Conservation (phyloP, 202 grass and related monocot genomes). For the Elaeis oleifera region DNA sequence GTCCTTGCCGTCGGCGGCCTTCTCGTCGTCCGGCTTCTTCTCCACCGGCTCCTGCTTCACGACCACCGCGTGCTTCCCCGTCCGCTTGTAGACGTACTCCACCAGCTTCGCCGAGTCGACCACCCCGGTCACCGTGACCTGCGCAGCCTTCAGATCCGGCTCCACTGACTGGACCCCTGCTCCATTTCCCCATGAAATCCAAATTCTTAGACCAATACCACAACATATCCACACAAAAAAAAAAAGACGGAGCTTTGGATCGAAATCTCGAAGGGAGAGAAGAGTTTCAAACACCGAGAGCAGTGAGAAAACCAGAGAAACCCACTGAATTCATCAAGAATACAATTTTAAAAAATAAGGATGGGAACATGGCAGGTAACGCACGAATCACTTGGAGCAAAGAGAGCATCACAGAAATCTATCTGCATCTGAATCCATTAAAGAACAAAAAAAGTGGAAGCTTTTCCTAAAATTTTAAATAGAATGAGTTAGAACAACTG, state of each 20-base stretch:
- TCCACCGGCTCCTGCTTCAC: conserved; percentile 39
- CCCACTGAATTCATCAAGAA: no score
- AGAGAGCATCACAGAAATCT: no score
- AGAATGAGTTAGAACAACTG: no score
- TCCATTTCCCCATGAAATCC: not conserved
- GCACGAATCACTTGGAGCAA: no score
- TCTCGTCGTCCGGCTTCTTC: conserved; percentile 11
- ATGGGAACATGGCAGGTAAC: no score
- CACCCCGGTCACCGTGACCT: conserved; percentile 59
- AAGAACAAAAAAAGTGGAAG: no score
- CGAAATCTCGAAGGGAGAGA: not conserved
- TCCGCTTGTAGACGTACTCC: conserved; percentile 68
- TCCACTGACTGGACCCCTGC: conserved; percentile 63
- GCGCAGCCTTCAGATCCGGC: conserved; percentile 55
- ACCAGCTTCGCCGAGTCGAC: conserved; percentile 49
- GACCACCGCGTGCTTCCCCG: conserved; percentile 45
- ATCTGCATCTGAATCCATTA: no score
- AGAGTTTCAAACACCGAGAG: no score
- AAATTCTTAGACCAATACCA: no score
- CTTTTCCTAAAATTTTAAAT: no score
- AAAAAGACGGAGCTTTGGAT: not conserved
- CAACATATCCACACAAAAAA: not conserved
- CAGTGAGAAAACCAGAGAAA: no score
- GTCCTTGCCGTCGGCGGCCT: conserved; percentile 1
- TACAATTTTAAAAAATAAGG: no score